Evolutionary conservation across 257 asterid genomes (phyloP).

Genomic region (Solanum habrochaites): DNA sequence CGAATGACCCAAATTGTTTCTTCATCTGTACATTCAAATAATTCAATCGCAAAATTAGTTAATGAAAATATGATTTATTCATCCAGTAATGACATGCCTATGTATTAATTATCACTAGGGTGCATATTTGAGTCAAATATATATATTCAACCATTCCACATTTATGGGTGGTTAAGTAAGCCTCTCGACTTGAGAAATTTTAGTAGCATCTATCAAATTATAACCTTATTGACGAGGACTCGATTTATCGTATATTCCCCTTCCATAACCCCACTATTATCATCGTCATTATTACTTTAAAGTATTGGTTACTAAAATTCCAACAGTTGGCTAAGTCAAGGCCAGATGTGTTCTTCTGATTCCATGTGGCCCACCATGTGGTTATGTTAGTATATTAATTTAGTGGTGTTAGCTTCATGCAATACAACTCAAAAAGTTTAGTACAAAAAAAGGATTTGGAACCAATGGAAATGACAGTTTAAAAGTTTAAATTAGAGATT

Average conservation of each 20-base stretch:
- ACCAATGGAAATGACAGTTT: neutral
- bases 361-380: slow-evolving; percentile 16
- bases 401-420: neutral
- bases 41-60: neutral
- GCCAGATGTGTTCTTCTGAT: neutral
- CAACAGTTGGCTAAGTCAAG: neutral
- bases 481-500: neutral
- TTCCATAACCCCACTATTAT: neutral
- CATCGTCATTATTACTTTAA: neutral
- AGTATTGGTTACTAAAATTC: neutral
- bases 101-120: neutral
- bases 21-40: slow-evolving; percentile 19
- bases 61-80: neutral
- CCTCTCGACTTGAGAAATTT: neutral
- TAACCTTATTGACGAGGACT: neutral
- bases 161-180: neutral
- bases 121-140: too few relatives aligned
- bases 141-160: neutral
- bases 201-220: neutral
- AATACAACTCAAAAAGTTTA: neutral
- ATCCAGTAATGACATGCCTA: neutral
- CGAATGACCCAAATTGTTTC: slow-evolving; percentile 45
- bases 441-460: neutral
- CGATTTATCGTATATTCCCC: neutral
- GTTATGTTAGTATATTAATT: neutral